These are phyloP conservation scores for Sisymbrium irio DNA, from an alignment of 345 rosid species.

Conservation along the genomic window DNA sequence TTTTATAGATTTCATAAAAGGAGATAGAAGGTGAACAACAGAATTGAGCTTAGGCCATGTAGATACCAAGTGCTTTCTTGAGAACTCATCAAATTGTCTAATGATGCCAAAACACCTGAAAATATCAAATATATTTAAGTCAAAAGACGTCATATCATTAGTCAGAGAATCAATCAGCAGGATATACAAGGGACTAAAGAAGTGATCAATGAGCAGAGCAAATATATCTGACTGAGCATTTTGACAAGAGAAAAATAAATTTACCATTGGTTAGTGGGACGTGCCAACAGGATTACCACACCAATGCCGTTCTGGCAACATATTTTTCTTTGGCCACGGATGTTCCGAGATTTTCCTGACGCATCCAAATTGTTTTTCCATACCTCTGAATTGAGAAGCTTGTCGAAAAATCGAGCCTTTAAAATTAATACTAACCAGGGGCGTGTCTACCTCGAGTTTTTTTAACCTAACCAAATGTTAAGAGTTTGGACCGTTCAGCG, in stretches of 20 bases:
- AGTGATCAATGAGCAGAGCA: neutral
- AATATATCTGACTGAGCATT: neutral
- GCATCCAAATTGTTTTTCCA: slow-evolving; percentile 14
- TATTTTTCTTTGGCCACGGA: slow-evolving; percentile 21
- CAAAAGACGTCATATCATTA: neutral
- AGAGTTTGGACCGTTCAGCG: neutral
- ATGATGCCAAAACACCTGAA: slow-evolving; percentile 71
- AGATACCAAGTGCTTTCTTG: slow-evolving; percentile 65
- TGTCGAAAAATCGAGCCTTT: slow-evolving; percentile 9
- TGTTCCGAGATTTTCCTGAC: slow-evolving; percentile 51
- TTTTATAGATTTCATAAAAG: neutral
- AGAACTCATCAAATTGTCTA: slow-evolving; percentile 52
- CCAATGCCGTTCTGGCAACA: slow-evolving; percentile 61
- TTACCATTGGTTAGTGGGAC: slow-evolving; percentile 53
- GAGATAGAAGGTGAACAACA: neutral
- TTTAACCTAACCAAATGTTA: slow-evolving; percentile 43
- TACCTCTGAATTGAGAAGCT: slow-evolving; percentile 16
- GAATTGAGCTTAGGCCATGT: neutral
- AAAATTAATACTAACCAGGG: slow-evolving; percentile 41
- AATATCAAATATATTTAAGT: neutral
- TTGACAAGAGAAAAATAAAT: neutral
- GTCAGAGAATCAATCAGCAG: neutral
- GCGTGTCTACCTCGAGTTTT: slow-evolving; percentile 46
- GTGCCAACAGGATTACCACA: slow-evolving; percentile 53
- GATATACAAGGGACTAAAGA: neutral